phyloP scores from a whole-genome alignment of 208 protist genomes.

The Entamoeba dispar region DNA sequence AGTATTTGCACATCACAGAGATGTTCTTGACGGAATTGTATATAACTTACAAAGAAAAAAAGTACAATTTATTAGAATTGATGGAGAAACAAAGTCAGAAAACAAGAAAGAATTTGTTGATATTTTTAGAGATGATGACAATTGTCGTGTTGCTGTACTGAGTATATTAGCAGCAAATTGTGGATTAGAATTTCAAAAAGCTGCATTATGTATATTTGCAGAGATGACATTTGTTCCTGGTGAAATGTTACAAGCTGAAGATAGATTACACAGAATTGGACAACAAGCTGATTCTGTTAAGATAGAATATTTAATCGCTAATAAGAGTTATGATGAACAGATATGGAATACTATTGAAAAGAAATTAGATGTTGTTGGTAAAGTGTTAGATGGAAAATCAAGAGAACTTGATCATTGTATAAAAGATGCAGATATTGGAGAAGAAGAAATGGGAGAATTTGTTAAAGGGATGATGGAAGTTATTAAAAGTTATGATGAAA shows the following conservation, averaged over 20 bases:
- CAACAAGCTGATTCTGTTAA: slow-evolving; percentile 3
- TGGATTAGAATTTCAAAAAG: neutral
- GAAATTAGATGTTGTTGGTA: neutral
- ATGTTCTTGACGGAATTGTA: slow-evolving; percentile 3
- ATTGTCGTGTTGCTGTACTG: neutral
- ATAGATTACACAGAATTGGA: slow-evolving; percentile 16
- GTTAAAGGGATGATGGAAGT: neutral
- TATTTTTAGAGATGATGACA: neutral
- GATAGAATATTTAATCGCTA: slow-evolving; percentile 5
- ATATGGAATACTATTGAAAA: slow-evolving; percentile 2
- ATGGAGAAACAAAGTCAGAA: neutral
- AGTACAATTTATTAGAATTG: neutral
- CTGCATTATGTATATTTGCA: neutral
- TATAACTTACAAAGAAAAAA: neutral
- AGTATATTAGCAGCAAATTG: slow-evolving; percentile 1
- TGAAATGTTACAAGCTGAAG: slow-evolving; percentile 9
- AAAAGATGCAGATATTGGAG: neutral
- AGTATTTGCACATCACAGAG: slow-evolving; percentile 14
- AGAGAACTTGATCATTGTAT: neutral
- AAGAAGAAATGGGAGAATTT: neutral
- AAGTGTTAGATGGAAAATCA: neutral
- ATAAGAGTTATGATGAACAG: slow-evolving; percentile 7
- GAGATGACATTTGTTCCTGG: slow-evolving; percentile 12
- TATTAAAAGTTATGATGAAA: neutral
- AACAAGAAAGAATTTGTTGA: neutral